These are phyloP conservation scores for Blastobotrys serpentis DNA, from an alignment of 1,139 yeast species.

Conservation along the genomic window DNA sequence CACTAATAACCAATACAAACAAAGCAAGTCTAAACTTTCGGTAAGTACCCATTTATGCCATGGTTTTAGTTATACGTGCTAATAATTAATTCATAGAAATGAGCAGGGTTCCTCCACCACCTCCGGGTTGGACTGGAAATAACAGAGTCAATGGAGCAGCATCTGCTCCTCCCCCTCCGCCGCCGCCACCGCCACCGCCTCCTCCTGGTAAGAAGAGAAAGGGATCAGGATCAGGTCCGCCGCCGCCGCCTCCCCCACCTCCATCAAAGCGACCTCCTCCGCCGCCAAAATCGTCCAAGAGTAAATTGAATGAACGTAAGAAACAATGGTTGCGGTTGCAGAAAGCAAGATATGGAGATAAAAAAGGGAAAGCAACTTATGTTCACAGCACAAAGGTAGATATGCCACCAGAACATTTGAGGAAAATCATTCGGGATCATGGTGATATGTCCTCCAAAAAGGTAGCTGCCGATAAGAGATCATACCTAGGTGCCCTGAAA, in stretches of 20 bases:
- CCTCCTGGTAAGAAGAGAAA: constrained; percentile 14
- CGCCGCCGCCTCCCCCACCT: constrained; percentile 27
- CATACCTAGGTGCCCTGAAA: constrained; percentile 87
- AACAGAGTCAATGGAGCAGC: constrained; percentile 20
- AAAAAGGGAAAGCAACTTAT: constrained; percentile 43
- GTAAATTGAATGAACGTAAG: constrained; percentile 44
- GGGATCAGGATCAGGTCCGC: constrained; percentile 10
- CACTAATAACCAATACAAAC: too few species aligned
- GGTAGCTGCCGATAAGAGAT: constrained; percentile 82
- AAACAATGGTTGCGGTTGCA: constrained; percentile 67
- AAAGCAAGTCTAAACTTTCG: too few species aligned
- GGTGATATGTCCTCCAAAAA: constrained; percentile 80
- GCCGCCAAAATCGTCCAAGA: constrained; percentile 7
- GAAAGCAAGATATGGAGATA: constrained; percentile 49
- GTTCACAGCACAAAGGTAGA: constrained; percentile 67
- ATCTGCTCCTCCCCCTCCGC: constrained; percentile 35
- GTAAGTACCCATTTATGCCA: too few species aligned
- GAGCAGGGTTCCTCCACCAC: constrained; percentile 22
- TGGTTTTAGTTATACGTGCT: too few species aligned
- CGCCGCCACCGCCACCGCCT: constrained; percentile 25
- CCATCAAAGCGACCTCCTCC: constrained; percentile 17
- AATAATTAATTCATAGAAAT: not conserved
- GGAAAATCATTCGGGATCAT: constrained; percentile 81
- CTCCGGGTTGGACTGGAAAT: constrained; percentile 28
- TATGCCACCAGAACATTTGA: constrained; percentile 92